These are phyloP conservation scores for Dendrocalamus latiflorus DNA, from an alignment of 202 grass and related monocot species.

Conservation along the genomic window DNA sequence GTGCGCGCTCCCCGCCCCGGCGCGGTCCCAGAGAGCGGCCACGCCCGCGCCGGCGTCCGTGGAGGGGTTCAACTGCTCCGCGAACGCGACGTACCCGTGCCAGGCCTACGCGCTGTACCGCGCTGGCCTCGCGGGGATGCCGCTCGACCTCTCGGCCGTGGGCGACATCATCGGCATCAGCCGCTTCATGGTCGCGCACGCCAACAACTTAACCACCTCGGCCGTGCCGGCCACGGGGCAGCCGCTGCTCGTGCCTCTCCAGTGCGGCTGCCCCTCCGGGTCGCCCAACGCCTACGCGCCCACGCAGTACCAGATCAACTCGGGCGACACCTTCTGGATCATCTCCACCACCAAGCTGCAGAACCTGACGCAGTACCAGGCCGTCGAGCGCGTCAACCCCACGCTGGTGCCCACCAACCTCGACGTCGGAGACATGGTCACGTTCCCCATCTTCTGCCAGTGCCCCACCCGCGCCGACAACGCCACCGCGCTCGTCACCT, in stretches of 20 bases:
- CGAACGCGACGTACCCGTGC: conserved; percentile 61
- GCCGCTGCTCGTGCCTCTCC: conserved; percentile 73
- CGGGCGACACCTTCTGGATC: conserved; percentile 66
- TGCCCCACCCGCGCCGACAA: conserved; percentile 41
- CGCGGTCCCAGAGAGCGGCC: conserved; percentile 27
- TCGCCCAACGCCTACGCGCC: conserved; percentile 54
- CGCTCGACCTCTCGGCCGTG: conserved; percentile 44
- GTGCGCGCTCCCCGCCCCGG: not conserved
- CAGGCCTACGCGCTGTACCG: conserved; percentile 80
- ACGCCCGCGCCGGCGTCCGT: conserved; percentile 22
- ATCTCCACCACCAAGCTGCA: too few relatives aligned
- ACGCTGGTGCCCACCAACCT: conserved; percentile 55
- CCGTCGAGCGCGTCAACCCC: too few relatives aligned
- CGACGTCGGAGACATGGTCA: conserved; percentile 50
- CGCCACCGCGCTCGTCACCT: conserved; percentile 59
- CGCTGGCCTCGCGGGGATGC: conserved; percentile 17
- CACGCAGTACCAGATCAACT: conserved; percentile 55
- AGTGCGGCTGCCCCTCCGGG: conserved; percentile 47
- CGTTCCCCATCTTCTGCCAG: conserved; percentile 94
- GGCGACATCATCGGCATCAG: conserved; percentile 68
- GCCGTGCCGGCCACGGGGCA: conserved; percentile 29
- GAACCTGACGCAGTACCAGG: too few relatives aligned
- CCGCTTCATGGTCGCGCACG: conserved; percentile 68
- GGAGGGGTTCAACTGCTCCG: conserved; percentile 64
- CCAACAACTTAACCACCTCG: conserved; percentile 65